Base-by-base conservation (phyloP, 108 stramenopile genomes). In the Discostella stelligeroides region DNA sequence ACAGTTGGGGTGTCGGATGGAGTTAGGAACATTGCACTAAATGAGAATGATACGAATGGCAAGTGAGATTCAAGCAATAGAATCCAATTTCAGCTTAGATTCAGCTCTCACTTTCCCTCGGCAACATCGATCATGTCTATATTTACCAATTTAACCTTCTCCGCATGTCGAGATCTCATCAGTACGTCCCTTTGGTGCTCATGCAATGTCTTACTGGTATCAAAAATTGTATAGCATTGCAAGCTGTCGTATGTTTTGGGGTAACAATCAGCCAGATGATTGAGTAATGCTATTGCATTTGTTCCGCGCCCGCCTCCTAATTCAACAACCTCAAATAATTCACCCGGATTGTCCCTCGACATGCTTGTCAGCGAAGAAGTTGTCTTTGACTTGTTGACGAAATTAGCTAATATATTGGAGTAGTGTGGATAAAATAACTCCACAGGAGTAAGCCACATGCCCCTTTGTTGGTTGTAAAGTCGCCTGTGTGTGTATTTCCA, bases 381-480 rank as follows among this genome's bases (percentile, higher is more conserved):
- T 66, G 54, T 49, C 51, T 82, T 55, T 39, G 83, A 60, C 45
- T 59, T n/a, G 1, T 55, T 60, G 9, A 88, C 76, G 60, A 90
- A 94, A 63, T 94, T 86, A 11, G 84, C 90, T 41, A 94, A 23
- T 24, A 82, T 60, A 30, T 85, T 81, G 0, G 90, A 91, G 75
- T 88, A 94, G 56, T 84, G 68, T 7, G 92, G 92, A 29, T 63
- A 60, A 53, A 94, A 91, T 20, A 94, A 63, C 56, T 94, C 92
- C 34, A 90, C 88, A 4, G 92, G 90, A 20, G 92, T 94, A 53
- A 94, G 79, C 92, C 92, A 94, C 75, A 88, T 88, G 47, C 92
- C 92, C 40, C 85, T 53, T 45, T 87, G 85, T 38, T 85, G 73
- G 7, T 81, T 66, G 62, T 91, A 94, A 40, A 87, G 20, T 20